Evolutionary conservation across 345 rosid species (phyloP).

Genomic region (Eucalyptus polybractea): DNA sequence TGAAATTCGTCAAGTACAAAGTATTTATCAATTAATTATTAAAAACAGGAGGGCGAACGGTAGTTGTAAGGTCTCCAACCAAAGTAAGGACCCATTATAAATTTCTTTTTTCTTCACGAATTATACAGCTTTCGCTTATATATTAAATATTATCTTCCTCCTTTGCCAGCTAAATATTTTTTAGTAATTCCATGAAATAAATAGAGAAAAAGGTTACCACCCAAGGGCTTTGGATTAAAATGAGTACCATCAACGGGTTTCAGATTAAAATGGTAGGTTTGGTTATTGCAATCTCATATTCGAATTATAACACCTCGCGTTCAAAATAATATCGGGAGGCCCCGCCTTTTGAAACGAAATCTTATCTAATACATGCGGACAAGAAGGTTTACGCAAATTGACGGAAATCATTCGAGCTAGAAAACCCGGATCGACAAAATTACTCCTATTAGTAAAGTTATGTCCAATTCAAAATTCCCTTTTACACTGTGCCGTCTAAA

Average conservation of each 20-base stretch:
- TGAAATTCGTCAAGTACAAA: neutral
- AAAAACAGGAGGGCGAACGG: neutral
- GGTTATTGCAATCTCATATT: neutral
- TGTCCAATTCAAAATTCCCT: neutral
- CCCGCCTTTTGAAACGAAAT: neutral
- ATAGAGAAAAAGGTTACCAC: neutral
- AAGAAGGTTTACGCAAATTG: neutral
- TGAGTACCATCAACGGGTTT: no score
- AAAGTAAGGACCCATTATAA: neutral
- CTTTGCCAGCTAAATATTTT: neutral
- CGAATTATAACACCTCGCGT: rapidly evolving
- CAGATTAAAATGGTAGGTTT: neutral
- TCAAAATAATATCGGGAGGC: neutral
- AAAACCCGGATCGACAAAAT: neutral
- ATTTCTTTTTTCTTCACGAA: neutral
- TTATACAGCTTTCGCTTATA: neutral
- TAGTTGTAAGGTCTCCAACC: neutral
- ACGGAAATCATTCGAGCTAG: neutral
- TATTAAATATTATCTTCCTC: neutral
- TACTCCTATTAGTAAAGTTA: rapidly evolving
- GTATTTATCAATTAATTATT: neutral
- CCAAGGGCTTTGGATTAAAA: neutral
- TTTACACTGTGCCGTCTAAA: neutral
- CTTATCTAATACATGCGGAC: neutral
- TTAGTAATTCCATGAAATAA: neutral